phyloP scores from a whole-genome alignment of 768 basidiomycete species.

The Suillus luteus region DNA sequence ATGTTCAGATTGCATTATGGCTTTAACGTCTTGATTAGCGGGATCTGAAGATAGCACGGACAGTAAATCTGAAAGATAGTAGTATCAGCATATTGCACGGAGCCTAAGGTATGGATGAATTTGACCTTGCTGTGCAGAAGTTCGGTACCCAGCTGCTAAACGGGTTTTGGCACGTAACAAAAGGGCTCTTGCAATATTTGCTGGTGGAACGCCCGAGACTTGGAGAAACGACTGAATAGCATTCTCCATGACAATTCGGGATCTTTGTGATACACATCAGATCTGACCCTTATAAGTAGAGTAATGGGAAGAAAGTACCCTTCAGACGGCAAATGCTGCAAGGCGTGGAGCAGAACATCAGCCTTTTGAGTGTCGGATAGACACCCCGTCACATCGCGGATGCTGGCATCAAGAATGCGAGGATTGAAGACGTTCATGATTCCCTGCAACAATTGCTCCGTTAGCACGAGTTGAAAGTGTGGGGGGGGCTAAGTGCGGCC shows the following conservation, averaged over 20 bases:
- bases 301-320: conserved; percentile 46
- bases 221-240: conserved; percentile 71
- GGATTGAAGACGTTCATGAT: conserved; percentile 71
- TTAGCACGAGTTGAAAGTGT: not conserved
- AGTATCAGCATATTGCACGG: not conserved
- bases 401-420: conserved; percentile 74
- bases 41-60: conserved; percentile 66
- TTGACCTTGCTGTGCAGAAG: conserved; percentile 67
- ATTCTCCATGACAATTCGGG: conserved; percentile 70
- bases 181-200: conserved; percentile 59
- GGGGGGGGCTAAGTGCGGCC: not conserved
- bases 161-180: conserved; percentile 68
- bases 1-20: conserved; percentile 53
- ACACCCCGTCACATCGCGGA: conserved; percentile 62
- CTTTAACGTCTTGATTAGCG: conserved; percentile 68
- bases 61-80: conserved; percentile 53
- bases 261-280: conserved; percentile 29
- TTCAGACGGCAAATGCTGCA: conserved; percentile 76
- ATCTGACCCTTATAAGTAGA: conserved; percentile 10
- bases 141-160: conserved; percentile 57
- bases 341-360: conserved; percentile 74
- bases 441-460: not conserved
- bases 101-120: not conserved
- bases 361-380: conserved; percentile 68
- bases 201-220: conserved; percentile 51